phyloP scores from a whole-genome alignment of 768 basidiomycete species.

The Megacollybia marginata region DNA sequence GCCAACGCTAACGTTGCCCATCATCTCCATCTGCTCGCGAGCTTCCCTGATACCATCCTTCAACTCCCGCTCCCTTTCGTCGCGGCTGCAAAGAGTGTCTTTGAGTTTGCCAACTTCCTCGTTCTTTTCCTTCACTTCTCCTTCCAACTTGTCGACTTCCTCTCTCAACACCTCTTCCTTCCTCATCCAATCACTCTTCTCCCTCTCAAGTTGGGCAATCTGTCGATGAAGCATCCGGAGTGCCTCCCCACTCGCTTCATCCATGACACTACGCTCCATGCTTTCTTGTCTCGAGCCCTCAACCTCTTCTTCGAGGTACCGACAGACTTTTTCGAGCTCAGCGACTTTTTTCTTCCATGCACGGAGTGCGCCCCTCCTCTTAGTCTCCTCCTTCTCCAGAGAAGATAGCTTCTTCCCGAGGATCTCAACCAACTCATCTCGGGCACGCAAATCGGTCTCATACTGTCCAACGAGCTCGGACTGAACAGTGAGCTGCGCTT shows the following conservation, averaged over 20 bases:
- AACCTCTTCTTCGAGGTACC: constrained; percentile 76
- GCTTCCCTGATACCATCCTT: constrained; percentile 46
- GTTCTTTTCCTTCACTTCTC: constrained; percentile 34
- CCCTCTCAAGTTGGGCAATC: constrained; percentile 69
- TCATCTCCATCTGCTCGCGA: constrained; percentile 54
- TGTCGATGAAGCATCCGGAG: constrained; percentile 74
- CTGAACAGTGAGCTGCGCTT: constrained; percentile 70
- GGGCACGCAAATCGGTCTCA: constrained; percentile 65
- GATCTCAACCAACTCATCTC: constrained; percentile 64
- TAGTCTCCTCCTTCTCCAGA: constrained; percentile 56
- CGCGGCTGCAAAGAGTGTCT: constrained; percentile 35
- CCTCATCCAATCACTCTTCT: constrained; percentile 42
- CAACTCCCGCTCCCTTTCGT: constrained; percentile 48
- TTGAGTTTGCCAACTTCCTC: constrained; percentile 38
- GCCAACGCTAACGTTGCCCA: constrained; percentile 39
- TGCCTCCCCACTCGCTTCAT: constrained; percentile 72
- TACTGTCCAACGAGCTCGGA: constrained; percentile 71
- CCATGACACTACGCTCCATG: constrained; percentile 77
- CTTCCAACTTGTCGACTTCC: constrained; percentile 44
- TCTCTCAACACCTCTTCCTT: constrained; percentile 33
- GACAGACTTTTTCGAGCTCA: constrained; percentile 63
- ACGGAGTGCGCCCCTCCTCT: constrained; percentile 45
- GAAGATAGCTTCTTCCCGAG: constrained; percentile 46
- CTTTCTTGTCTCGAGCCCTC: constrained; percentile 79
- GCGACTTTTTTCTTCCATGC: constrained; percentile 73